Conservation (phyloP, 352 stramenopile genomes). For the Saprolegnia parasitica region DNA sequence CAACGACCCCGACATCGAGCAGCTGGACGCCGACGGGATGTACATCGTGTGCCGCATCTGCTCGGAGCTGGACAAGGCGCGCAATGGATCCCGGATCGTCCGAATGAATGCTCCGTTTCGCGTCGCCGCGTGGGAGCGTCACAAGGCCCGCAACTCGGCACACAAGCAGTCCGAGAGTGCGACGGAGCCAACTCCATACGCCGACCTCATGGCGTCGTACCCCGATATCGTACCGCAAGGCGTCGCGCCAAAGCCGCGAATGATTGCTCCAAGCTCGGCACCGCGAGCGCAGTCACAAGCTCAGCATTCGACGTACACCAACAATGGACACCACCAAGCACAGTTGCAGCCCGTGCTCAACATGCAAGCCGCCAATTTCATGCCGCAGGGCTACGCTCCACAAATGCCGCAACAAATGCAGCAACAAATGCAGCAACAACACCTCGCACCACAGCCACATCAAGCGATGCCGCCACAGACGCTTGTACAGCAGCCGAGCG, state of each 20-base stretch:
- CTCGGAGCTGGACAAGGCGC: conserved; percentile 24
- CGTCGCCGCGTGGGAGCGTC: conserved; percentile 19
- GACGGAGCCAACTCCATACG: background rate
- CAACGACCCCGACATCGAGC: conserved; percentile 25
- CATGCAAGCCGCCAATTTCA: background rate
- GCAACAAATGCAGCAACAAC: background rate
- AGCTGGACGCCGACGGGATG: conserved; percentile 23
- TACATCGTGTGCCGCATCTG: conserved; percentile 29
- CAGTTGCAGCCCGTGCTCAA: background rate
- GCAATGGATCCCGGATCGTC: conserved; percentile 20
- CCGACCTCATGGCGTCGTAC: background rate
- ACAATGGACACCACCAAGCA: background rate
- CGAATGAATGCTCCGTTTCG: conserved; percentile 23
- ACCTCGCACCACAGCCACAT: background rate
- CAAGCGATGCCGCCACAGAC: background rate
- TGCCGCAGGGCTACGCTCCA: too few species aligned
- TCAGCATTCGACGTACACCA: background rate
- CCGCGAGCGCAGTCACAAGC: background rate
- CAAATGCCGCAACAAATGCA: background rate
- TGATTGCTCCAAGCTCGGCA: background rate
- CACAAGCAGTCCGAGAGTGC: background rate
- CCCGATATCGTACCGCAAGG: background rate
- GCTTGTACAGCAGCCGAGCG: background rate
- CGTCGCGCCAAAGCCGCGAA: background rate
- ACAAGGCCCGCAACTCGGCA: conserved; percentile 23